Conservation (phyloP, 1,139 yeast genomes). For the Entelexis paramagnoliae region DNA sequence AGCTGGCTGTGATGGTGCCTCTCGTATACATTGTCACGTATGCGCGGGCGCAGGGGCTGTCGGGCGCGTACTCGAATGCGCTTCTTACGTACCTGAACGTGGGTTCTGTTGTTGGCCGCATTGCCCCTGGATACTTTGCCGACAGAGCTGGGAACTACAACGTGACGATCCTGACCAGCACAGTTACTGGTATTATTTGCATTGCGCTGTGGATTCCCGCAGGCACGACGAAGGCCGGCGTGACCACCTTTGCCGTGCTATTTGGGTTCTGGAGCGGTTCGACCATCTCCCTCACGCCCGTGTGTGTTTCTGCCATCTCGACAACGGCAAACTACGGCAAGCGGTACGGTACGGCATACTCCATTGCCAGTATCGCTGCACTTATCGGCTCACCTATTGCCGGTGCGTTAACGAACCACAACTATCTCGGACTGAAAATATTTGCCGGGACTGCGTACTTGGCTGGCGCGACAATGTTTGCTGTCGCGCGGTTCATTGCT, state of each 20-base stretch:
- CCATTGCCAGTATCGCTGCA: conserved; percentile 49
- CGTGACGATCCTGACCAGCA: conserved; percentile 39
- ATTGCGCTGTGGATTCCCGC: conserved; percentile 46
- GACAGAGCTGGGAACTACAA: conserved; percentile 45
- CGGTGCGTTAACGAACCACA: conserved; percentile 33
- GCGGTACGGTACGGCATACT: conserved; percentile 59
- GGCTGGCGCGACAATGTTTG: conserved; percentile 25
- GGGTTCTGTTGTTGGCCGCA: conserved; percentile 42
- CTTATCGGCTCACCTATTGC: conserved; percentile 46
- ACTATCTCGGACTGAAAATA: conserved; percentile 29
- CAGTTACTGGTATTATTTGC: conserved; percentile 31
- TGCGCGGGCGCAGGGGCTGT: conserved; percentile 38
- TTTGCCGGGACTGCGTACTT: conserved; percentile 29
- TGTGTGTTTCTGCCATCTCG: conserved; percentile 47
- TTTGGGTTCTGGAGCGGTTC: conserved; percentile 49
- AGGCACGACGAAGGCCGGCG: conserved; percentile 34
- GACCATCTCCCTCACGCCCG: conserved; percentile 40
- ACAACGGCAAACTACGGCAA: conserved; percentile 55
- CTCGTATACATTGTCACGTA: conserved; percentile 45
- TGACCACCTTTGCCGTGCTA: conserved; percentile 41
- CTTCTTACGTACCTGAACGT: conserved; percentile 40
- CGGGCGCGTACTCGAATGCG: conserved; percentile 37
- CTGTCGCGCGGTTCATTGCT: conserved; percentile 26
- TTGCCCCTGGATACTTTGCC: conserved; percentile 41
- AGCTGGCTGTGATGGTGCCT: conserved; percentile 42